Base-by-base conservation (phyloP, 2,329 filamentous ascomycete genomes). In the Colletotrichum echinochloae region DNA sequence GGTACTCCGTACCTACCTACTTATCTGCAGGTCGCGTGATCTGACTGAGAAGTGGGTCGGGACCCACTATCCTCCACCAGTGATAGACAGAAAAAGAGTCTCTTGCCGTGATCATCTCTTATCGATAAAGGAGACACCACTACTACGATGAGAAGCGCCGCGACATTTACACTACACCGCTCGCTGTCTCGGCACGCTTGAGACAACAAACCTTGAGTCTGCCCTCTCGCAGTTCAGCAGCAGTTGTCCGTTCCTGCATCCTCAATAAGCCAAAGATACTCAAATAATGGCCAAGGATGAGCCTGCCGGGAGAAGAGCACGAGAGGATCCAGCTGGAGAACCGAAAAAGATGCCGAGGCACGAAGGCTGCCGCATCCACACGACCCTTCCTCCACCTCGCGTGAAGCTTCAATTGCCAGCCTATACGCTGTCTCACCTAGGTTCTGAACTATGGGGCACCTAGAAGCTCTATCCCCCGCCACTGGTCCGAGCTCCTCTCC, bases 21-120 rank as follows among this genome's bases (percentile, higher is more conserved):
- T n/a, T n/a, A 23, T 48, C 44, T 59, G 30, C 48, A 61, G 66
- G 66, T 66, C 67, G 67, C 67, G 63, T 70, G 67, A 70, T 33
- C 8, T 33, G 30, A 33, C 30, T 33, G n/a, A n/a, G n/a, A n/a
- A n/a, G n/a, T n/a, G n/a, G n/a, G n/a, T n/a, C n/a, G n/a, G n/a
- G n/a, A n/a, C n/a, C n/a, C n/a, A n/a, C n/a, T n/a, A n/a, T n/a
- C n/a, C 55, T 57, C 23, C 55, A 30, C 2, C 23, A 12, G 46
- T 28, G 46, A 33, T 33, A 33, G 30, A n/a, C n/a, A 33, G 30
- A 33, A 33, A 33, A 33, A 33, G 8, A 49, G 37, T 16, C n/a
- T 14, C 23, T 37, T 26, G 23, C 33, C 9, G 11, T 28, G n/a
- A n/a, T n/a, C n/a, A 37, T 4, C 4, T 35, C n/a, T 37, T 49